Evolutionary conservation across 1,139 yeast species (phyloP), one percentile per base, ranked within the genome.

Genomic region (Blastobotrys raffinosifermentans): DNA sequence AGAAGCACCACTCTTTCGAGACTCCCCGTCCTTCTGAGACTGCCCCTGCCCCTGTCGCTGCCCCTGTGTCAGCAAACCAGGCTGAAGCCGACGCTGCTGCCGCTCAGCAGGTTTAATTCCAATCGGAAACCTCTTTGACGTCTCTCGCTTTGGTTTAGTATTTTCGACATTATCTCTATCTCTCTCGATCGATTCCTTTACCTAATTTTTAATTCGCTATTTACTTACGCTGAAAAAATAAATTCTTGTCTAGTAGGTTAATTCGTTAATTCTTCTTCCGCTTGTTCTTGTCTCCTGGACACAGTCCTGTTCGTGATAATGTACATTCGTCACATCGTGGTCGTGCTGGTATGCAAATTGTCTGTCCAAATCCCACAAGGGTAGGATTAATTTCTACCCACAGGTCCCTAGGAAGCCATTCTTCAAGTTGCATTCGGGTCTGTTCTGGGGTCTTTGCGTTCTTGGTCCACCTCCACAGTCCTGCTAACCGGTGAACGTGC

Each of bases 331-430:
- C 89, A 58, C 96, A 89, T 45, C 80, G 72, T 5, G 41, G 36
- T 30, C 75, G 64, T 2, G 78, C 77, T 0, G 96, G 85, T 2
- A 78, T 73, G 56, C 97, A 89, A 2, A 89, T 71, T 1, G 79
- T 79, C 58, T 89, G 98, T 7, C 97, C 97, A 66, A 87, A 89
- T 4, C 97, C 96, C 3, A 89, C 97, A 10, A 89, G 60, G 15
- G 82, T 60, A 0, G 95, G 95, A 54, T 89, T 89, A 19, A 91
- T 77, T 40, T 84, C 94, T 4, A 69, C 64, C 98, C 98, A 89
- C 35, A 75, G 68, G 29, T 74, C 73, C 34, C 54, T 60, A 0
- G 94, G 93, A 9, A 89, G 62, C 93, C 94, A 84, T 18, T 64
- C 61, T 53, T 89, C 84, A 30, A 89, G 61, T 35, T 72, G 80